Base-by-base conservation (phyloP, 768 basidiomycete genomes). In the Termitomyces sp. region DNA sequence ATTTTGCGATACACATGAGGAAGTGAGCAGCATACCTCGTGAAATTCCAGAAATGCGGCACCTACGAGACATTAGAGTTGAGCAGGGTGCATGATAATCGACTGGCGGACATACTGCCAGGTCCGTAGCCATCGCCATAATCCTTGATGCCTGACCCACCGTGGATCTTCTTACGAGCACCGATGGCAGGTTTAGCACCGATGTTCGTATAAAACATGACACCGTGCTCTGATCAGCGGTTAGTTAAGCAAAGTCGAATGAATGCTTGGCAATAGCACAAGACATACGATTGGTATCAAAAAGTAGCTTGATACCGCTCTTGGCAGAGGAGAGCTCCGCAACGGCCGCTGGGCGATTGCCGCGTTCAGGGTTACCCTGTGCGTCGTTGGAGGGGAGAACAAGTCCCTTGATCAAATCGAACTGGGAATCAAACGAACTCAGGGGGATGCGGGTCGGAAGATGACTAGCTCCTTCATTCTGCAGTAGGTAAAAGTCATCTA, bases 201-300 rank as follows among this genome's bases (percentile, higher is more conserved):
- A 80, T 82, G 66, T 86, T 84, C 3, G 87, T 80, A 68, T 91
- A 91, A 64, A 89, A 85, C 81, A 90, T 89, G 39, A 88, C 78
- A 13, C 89, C 89, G 9, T 79, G 81, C 70, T 92, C 89, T 91
- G 60, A 56, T 16, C 15, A 4, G 13, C 20, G 24, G 50, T 54
- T 45, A 27, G 39, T 20, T 13, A 22, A 22, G n/a, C 33, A 45
- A 57, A 15, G 9, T 41, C 36, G 9, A 54, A 20, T 5, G 22
- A 31, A 13, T 36, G 7, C 30, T 18, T 24, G 30, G 39, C 13
- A 16, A 15, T 60, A 24, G 13, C 39, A 37, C n/a, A 52, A 18
- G 31, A 78, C 87, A 60, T 62, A 90, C 88, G 88, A 69, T 91
- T 91, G 9, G 85, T 82, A 61, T 84, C 79, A 67, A 91, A 89